These are phyloP conservation scores for Yamadazyma nakazawae DNA, from an alignment of 805 yeast species.

Conservation along the genomic window DNA sequence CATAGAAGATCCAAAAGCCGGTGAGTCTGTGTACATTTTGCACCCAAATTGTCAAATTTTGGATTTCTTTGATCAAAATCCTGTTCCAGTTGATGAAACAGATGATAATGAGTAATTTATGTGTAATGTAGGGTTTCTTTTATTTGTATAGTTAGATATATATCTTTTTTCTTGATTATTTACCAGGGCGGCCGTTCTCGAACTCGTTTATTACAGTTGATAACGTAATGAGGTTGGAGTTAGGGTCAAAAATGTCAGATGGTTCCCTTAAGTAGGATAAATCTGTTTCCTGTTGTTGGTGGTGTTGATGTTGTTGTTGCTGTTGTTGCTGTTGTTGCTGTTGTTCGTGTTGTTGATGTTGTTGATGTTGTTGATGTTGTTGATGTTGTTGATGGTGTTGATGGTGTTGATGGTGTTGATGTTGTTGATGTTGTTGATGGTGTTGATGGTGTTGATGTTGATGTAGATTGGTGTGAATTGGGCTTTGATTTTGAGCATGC, in stretches of 20 bases:
- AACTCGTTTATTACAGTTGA: slow-evolving; percentile 15
- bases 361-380: not conserved
- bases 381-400: not conserved
- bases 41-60: slow-evolving; percentile 85
- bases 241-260: slow-evolving; percentile 11
- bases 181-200: slow-evolving; percentile 3
- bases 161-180: not conserved
- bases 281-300: slow-evolving; percentile 2
- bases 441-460: not conserved
- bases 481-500: not conserved
- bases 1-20: slow-evolving; percentile 6
- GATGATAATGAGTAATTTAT: slow-evolving; percentile 5
- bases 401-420: not conserved
- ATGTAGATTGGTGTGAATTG: not conserved
- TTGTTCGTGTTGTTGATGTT: not conserved
- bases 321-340: not conserved
- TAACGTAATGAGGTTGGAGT: slow-evolving; percentile 13
- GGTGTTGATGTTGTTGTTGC: not conserved
- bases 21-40: slow-evolving; percentile 35
- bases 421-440: not conserved
- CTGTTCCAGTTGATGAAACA: slow-evolving; percentile 6
- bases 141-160: slow-evolving; percentile 1
- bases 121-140: slow-evolving; percentile 1
- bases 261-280: slow-evolving; percentile 5
- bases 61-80: slow-evolving; percentile 52